Conservation (phyloP, 1,139 yeast genomes). For the Blastobotrys buckinghamii region DNA sequence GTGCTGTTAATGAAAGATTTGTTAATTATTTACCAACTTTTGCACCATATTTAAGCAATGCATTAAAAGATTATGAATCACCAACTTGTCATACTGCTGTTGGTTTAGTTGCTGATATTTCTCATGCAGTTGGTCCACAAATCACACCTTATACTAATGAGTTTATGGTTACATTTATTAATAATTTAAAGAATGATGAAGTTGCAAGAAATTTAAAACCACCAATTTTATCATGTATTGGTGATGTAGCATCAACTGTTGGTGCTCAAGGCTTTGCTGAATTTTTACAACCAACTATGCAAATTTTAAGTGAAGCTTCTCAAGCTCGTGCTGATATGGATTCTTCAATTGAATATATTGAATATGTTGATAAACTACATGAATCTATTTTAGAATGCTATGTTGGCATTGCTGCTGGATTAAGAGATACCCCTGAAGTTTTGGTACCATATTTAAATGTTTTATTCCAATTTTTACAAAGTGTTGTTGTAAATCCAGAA, state of each 20-base stretch:
- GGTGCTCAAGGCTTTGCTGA: slow-evolving; percentile 61
- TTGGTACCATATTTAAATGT: slow-evolving; percentile 60
- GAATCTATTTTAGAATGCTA: slow-evolving; percentile 92
- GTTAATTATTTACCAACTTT: slow-evolving; percentile 73
- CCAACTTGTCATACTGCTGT: slow-evolving; percentile 84
- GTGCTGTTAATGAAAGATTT: slow-evolving; percentile 66
- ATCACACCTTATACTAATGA: slow-evolving; percentile 71
- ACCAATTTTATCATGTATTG: slow-evolving; percentile 87
- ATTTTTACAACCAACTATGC: slow-evolving; percentile 75
- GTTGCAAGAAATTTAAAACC: slow-evolving; percentile 82
- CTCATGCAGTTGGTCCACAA: slow-evolving; percentile 78
- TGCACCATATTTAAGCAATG: slow-evolving; percentile 72
- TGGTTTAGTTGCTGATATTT: slow-evolving; percentile 93
- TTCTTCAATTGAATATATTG: slow-evolving; percentile 65
- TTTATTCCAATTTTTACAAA: slow-evolving; percentile 63
- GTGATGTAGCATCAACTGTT: slow-evolving; percentile 88
- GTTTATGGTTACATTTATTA: slow-evolving; percentile 77
- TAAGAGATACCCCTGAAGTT: slow-evolving; percentile 61
- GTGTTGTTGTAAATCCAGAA: slow-evolving; percentile 54
- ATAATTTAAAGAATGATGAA: slow-evolving; percentile 56
- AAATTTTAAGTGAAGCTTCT: slow-evolving; percentile 56
- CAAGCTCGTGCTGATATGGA: slow-evolving; percentile 41
- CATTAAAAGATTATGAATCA: slow-evolving; percentile 75
- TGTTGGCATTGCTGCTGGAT: slow-evolving; percentile 90
- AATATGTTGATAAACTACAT: slow-evolving; percentile 63